Evolutionary conservation across 495 filamentous ascomycete genomes (phyloP).

Genomic region (Trichoderma orchidacearum): DNA sequence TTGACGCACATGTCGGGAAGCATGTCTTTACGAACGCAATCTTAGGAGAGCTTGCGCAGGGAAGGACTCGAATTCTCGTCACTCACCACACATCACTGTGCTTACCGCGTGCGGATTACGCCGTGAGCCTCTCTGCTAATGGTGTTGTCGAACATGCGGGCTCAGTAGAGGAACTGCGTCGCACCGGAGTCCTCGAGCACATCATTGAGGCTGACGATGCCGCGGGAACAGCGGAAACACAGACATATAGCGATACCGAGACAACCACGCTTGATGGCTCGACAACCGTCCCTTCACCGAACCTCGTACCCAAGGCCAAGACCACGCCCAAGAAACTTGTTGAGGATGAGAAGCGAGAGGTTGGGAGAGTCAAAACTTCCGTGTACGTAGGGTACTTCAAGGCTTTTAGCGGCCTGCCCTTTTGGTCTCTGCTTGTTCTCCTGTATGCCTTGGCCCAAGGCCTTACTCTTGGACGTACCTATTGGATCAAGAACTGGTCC

Average conservation of each 20-base stretch:
- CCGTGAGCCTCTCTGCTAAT: constrained; percentile 47
- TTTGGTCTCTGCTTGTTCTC: constrained; percentile 44
- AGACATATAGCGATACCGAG: neutral
- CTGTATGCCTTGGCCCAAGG: constrained; percentile 24
- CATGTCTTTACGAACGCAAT: constrained; percentile 34
- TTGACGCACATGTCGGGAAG: constrained; percentile 38
- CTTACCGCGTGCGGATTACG: constrained; percentile 43
- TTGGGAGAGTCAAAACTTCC: constrained; percentile 44
- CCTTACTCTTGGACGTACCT: constrained; percentile 30
- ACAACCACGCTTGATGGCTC: neutral
- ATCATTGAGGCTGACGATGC: constrained; percentile 35
- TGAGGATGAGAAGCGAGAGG: constrained; percentile 56
- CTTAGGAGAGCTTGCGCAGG: constrained; percentile 28
- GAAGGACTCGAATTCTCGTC: constrained; percentile 36
- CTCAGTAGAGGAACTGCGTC: constrained; percentile 38
- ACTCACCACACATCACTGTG: constrained; percentile 43
- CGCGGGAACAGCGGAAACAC: constrained; percentile 25
- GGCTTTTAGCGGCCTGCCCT: constrained; percentile 48
- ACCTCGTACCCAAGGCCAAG: constrained; percentile 8
- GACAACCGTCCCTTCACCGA: neutral
- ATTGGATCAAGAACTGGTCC: constrained; percentile 64
- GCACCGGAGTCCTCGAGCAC: constrained; percentile 38
- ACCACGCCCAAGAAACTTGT: constrained; percentile 48
- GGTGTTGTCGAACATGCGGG: constrained; percentile 52
- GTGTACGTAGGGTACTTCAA: constrained; percentile 54